Base-by-base conservation (phyloP, 1,284 basidiomycete species). In the Meira nashicola region DNA sequence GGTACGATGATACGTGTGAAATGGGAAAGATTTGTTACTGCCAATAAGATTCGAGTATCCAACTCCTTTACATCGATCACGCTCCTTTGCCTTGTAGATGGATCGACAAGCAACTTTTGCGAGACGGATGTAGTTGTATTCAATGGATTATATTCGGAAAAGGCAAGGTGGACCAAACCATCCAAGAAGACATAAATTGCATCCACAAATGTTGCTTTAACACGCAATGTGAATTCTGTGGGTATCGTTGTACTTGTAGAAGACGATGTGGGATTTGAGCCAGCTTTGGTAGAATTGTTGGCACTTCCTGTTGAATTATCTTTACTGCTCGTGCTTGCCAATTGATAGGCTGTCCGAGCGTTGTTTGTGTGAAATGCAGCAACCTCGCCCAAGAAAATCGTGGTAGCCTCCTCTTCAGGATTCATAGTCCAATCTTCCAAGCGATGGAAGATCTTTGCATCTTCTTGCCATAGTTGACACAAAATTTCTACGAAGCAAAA, bases 401-500 rank as follows among this genome's bases (percentile, higher is more conserved):
- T 84, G 0, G 81, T 82, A 0, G 81, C 68, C 47, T 73, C 66
- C 55, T 80, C 76, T 28, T 81, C 76, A 3, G 81, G 63, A 61
- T 86, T 87, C 0, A 86, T 82, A 12, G 84, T 81, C 92, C 93
- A 97, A 44, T 86, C 85, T 76, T 98, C 95, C 19, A 97, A 83
- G 59, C 86, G 82, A 79, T 92, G 88, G 73, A 97, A 88, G 9
- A 88, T 79, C 62, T 86, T 86, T 0, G 93, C 87, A 76, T 99
- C 94, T 94, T 87, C 83, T 46, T 89, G 77, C 95, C 95, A 99
- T 10, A 85, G 82, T 19, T 83, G 82, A 51, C 88, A 85, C 17
- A 97, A 83, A 33, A 89, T 84, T 73, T 94, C 90, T 53, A 86
- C 86, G 78, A 97, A 92, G 66, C 86, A 85, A 89, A 92, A 96